A percentile compares a stretch with the other conserved stretches of the same genome.
phyloP scores from a whole-genome alignment of 805 yeast genomes.

The Priceomyces haplophilus region DNA sequence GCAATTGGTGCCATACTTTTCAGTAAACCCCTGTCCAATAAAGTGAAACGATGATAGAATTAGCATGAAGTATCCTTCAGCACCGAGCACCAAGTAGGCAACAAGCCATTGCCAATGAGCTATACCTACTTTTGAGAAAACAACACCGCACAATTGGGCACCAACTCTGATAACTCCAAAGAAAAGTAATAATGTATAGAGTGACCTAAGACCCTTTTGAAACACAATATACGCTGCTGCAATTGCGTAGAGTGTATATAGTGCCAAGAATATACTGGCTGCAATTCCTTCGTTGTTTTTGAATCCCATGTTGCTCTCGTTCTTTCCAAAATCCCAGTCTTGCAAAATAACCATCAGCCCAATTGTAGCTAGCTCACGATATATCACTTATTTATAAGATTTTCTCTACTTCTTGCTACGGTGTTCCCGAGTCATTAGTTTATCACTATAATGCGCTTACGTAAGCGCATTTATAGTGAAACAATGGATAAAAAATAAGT shows the following conservation, averaged over 20 bases:
- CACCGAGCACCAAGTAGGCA: slow-evolving; percentile 36
- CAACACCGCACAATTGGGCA: slow-evolving; percentile 37
- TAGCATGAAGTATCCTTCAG: slow-evolving; percentile 38
- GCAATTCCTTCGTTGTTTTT: slow-evolving; percentile 29
- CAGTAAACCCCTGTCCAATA: slow-evolving; percentile 11
- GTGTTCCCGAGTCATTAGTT: background rate
- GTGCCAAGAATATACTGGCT: slow-evolving; percentile 30
- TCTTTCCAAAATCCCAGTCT: background rate
- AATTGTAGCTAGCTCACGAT: background rate
- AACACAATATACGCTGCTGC: slow-evolving; percentile 18
- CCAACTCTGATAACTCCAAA: slow-evolving; percentile 30
- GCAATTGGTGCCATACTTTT: background rate
- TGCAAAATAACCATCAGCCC: background rate
- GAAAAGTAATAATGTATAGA: slow-evolving; percentile 21
- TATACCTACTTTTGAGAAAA: slow-evolving; percentile 28
- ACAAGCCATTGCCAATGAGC: slow-evolving; percentile 31
- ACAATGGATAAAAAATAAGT: background rate
- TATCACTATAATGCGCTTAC: background rate
- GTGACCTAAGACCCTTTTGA: slow-evolving; percentile 21
- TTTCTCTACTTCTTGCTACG: background rate
- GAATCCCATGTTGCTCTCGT: slow-evolving; percentile 13
- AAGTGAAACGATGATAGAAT: slow-evolving; percentile 27
- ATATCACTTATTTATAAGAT: background rate
- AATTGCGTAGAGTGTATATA: slow-evolving; percentile 22
- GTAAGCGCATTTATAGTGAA: background rate